Conservation (phyloP, 768 basidiomycete genomes). For the Suillus subluteus region DNA sequence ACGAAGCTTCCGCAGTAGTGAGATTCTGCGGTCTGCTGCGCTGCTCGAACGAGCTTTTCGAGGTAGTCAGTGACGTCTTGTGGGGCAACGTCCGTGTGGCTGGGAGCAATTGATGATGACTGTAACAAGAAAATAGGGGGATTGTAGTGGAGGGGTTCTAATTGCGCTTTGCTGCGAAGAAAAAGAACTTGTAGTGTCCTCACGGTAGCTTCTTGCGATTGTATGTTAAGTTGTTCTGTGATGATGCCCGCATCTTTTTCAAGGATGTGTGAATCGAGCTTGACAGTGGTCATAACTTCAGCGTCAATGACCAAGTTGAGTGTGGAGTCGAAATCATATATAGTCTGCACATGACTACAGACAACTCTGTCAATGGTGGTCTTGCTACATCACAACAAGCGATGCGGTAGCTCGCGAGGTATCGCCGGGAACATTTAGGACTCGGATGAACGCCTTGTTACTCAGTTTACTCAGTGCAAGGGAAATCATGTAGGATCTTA, state of each 20-base stretch:
- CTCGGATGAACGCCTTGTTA: background rate
- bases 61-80: constrained; percentile 17
- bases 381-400: background rate
- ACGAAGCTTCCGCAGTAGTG: constrained; percentile 55
- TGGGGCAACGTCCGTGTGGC: constrained; percentile 4
- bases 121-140: constrained; percentile 19
- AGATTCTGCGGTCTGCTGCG: constrained; percentile 43
- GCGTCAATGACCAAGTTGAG: background rate
- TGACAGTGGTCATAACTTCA: background rate
- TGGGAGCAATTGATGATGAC: constrained; percentile 4
- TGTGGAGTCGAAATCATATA: background rate
- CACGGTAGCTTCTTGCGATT: background rate
- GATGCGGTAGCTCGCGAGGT: background rate
- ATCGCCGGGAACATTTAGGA: background rate
- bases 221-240: background rate
- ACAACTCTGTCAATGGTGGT: background rate
- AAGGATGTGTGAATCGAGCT: background rate
- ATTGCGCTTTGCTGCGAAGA: background rate
- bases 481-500: background rate
- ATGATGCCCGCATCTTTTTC: background rate
- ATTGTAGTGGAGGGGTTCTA: background rate
- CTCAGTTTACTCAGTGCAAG: background rate
- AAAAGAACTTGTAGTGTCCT: background rate
- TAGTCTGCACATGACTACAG: background rate
- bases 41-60: constrained; percentile 39